Base-by-base conservation (phyloP, 176 grass and related monocot species). In the Canna indica region DNA sequence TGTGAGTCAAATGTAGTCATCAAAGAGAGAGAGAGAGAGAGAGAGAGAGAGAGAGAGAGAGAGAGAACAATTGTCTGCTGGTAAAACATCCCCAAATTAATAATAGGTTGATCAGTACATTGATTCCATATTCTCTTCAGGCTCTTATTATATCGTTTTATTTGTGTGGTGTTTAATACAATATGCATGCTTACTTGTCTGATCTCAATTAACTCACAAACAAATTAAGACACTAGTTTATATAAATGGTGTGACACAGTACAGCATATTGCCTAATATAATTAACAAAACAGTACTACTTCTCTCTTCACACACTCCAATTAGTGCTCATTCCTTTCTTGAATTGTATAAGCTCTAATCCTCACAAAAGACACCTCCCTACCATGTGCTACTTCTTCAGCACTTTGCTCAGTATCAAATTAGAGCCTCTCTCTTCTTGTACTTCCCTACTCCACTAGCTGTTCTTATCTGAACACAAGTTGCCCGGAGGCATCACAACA, bases 401-500 rank as follows among this genome's bases (percentile, higher is more conserved):
- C 26, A 48, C 41, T 46, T 56, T 56, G 60, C 28, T 63, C 30
- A 10, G 24, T n/a, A 63, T 28, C 32, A 35, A 34, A 28, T 34
- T 34, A 63, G 29, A 63, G 15, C 60, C 60, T 63, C 31, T 34
- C 30, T 33, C 60, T 35, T 34, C 34, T 30, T 35, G 60, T 34
- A 63, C 60, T 63, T 63, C 15, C 31, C 60, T 63, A 35, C 60
- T 63, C 60, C 14, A 33, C 60, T 63, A 59, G 60, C 60, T 63
- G 60, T 63, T 35, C 59, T 16, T 34, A 11, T 33, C 15, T 58
- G 54, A 58, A 26, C 54, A 26, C 18, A 58, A 18, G 24, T 59
- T 26, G 54, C 26, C 54, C 32, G 30, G 29, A 3, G 18, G 60
- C 30, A 33, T n/a, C 60, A 15, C 60, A 35, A 17, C 31, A 34